Percentiles rank a stretch among this genome's conserved stretches.
phyloP scores from a whole-genome alignment of 129 eudicot genomes.

The Tanacetum coccineum region DNA sequence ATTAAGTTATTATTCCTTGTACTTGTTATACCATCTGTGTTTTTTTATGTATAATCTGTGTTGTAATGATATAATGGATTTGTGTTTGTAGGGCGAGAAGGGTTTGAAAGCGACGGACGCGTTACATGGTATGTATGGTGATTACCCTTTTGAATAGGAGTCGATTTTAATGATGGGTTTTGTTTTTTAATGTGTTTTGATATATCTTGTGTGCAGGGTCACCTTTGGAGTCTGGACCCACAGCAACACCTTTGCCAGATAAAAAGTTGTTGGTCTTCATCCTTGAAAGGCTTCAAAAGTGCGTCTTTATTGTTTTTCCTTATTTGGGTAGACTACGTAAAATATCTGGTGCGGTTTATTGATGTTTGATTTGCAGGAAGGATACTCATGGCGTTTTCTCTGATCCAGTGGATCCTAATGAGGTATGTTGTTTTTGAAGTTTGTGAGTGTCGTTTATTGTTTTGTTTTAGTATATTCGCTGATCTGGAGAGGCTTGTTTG shows the following conservation, averaged over 20 bases:
- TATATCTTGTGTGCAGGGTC: conserved; percentile 62
- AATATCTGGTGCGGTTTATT: conserved; percentile 21
- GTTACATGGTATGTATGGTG: conserved; percentile 52
- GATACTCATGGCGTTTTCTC: conserved; percentile 92
- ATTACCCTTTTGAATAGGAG: conserved; percentile 29
- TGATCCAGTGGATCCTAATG: conserved; percentile 86
- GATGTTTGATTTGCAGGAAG: conserved; percentile 60
- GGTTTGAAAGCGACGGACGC: conserved; percentile 63
- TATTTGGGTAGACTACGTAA: conserved; percentile 23
- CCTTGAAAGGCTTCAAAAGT: conserved; percentile 98
- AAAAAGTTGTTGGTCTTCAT: conserved; percentile 84
- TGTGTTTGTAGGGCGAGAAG: conserved; percentile 73
- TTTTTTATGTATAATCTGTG: not conserved
- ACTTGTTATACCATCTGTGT: conserved; percentile 21
- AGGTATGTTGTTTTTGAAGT: conserved; percentile 44
- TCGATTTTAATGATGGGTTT: conserved; percentile 9
- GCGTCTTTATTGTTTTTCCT: conserved; percentile 33
- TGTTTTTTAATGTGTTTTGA: conserved; percentile 8
- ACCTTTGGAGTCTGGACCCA: conserved; percentile 76
- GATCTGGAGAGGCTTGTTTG: conserved; percentile 26
- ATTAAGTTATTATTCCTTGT: conserved; percentile 24
- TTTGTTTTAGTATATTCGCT: conserved; percentile 15
- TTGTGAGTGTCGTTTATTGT: not conserved
- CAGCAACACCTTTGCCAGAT: conserved; percentile 89
- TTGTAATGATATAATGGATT: conserved; percentile 23